Evolutionary conservation across 441 rosid genomes (phyloP), one percentile per base, ranked within the genome.

Genomic region (Populus hybrid): DNA sequence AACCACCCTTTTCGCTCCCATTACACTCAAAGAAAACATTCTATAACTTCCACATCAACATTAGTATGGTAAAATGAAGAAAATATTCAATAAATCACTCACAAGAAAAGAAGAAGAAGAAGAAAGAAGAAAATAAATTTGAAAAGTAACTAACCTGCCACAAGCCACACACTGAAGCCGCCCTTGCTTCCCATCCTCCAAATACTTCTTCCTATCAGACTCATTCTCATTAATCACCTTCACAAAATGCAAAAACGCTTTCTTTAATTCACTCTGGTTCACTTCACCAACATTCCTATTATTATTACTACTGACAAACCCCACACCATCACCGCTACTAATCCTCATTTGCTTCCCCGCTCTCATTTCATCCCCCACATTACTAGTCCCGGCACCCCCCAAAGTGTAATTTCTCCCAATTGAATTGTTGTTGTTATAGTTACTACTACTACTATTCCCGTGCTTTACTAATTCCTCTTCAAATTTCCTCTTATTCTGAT

Each of bases 171-270:
- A 96, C 23, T 81, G 91, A 77, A 93, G 88, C 70, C 93, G 86
- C 14, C 97, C 97, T 26, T 82, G 91, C 80, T 88, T 96, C 78
- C 97, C 98, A 23, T 91, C 83, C 85, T 92, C 98, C 87, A 92
- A 84, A 84, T 90, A 96, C 24, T 84, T 88, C 86, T 81, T 93
- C 83, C 87, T 96, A 82, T 85, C 91, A 3, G 57, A 68, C 6
- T 87, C 86, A 14, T 83, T 91, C 86, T 94, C 99, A 30, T 87
- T 93, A 64, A 91, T 78, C 34, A 85, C 69, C 88, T 94, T 97
- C 54, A 81, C 87, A 65, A 86, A 93, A 73, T 86, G 84, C 82
- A 93, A 82, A 88, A 94, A 94, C 6, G 92, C 90, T 80, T 90
- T 94, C 84, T 88, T 91, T 30, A 94, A 54, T 57, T 80, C 85